Percentiles rank a stretch among this genome's conserved stretches.
These are phyloP conservation scores for Boletus coccyginus DNA, from an alignment of 768 basidiomycete genomes.

Conservation along the genomic window DNA sequence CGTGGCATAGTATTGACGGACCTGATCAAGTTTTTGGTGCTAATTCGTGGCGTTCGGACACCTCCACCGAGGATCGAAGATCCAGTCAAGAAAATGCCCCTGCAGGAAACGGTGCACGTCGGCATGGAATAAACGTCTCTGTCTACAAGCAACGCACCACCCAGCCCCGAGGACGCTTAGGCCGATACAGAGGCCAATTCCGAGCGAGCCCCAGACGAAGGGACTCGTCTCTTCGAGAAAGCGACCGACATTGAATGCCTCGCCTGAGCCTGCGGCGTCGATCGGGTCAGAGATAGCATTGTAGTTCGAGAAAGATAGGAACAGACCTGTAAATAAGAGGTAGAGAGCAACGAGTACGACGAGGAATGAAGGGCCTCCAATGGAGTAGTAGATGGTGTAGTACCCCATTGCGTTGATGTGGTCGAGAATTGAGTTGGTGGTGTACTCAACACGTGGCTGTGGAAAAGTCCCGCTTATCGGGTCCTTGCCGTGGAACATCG, in stretches of 20 bases:
- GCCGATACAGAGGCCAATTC: slow-evolving; percentile 91
- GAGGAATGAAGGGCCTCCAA: slow-evolving; percentile 68
- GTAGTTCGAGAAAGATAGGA: not conserved
- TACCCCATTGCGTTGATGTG: slow-evolving; percentile 23
- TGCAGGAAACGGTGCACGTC: slow-evolving; percentile 30
- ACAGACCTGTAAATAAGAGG: slow-evolving; percentile 83
- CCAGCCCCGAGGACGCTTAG: slow-evolving; percentile 92
- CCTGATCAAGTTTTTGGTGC: slow-evolving; percentile 98
- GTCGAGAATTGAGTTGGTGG: not conserved
- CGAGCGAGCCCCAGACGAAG: slow-evolving; percentile 88
- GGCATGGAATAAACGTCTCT: not conserved
- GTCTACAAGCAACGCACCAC: slow-evolving; percentile 57
- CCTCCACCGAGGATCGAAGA: slow-evolving; percentile 96
- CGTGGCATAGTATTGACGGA: slow-evolving; percentile 30
- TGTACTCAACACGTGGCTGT: not conserved
- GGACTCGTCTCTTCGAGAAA: slow-evolving; percentile 95
- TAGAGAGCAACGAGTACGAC: slow-evolving; percentile 73
- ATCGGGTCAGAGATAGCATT: slow-evolving; percentile 1
- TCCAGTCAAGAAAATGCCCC: slow-evolving; percentile 98
- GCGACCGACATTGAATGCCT: slow-evolving; percentile 90
- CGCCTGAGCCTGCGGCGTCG: slow-evolving; percentile 62
- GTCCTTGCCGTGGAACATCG: too few species aligned
- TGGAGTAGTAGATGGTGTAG: slow-evolving; percentile 51
- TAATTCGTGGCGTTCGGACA: slow-evolving; percentile 88
- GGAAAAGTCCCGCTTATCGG: not conserved